A percentile compares a stretch with the other conserved stretches of the same genome.
phyloP scores from a whole-genome alignment of 768 basidiomycete genomes.

The Dentipellis sp. region DNA sequence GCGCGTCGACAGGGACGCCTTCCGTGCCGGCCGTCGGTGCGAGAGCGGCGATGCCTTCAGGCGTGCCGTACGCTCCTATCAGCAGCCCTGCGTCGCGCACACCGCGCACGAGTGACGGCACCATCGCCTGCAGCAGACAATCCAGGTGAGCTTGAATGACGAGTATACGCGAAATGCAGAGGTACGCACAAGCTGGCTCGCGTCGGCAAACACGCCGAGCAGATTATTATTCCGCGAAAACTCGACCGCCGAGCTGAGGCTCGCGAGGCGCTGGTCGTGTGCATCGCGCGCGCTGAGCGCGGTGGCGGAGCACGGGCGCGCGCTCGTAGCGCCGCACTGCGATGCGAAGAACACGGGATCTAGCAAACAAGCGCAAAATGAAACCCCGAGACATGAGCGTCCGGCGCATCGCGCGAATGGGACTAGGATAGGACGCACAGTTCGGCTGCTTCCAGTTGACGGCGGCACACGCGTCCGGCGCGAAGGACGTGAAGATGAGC shows the following conservation, averaged over 20 bases:
- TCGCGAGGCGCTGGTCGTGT: constrained; percentile 42
- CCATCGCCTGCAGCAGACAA: constrained; percentile 50
- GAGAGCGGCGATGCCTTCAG: constrained; percentile 29
- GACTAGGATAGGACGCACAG: constrained; percentile 46
- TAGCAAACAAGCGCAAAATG: constrained; percentile 20
- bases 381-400: constrained; percentile 4
- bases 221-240: constrained; percentile 91
- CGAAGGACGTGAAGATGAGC: constrained; percentile 89
- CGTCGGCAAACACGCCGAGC: constrained; percentile 84
- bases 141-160: constrained; percentile 6
- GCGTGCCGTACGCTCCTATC: constrained; percentile 71
- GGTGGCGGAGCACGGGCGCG: constrained; percentile 29
- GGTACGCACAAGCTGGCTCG: constrained; percentile 67
- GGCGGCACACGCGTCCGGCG: constrained; percentile 81
- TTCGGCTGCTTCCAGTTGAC: constrained; percentile 99
- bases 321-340: constrained; percentile 61
- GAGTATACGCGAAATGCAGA: background rate
- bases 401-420: background rate
- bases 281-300: constrained; percentile 32
- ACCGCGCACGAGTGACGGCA: constrained; percentile 83
- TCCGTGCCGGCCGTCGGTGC: constrained; percentile 28
- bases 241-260: constrained; percentile 85
- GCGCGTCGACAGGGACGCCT: constrained; percentile 57
- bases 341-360: constrained; percentile 96
- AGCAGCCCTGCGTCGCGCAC: constrained; percentile 86